A percentile compares a stretch with the other conserved stretches of the same genome.
These are phyloP conservation scores for Senna siamea DNA, from an alignment of 306 rosid genomes.

Conservation along the genomic window DNA sequence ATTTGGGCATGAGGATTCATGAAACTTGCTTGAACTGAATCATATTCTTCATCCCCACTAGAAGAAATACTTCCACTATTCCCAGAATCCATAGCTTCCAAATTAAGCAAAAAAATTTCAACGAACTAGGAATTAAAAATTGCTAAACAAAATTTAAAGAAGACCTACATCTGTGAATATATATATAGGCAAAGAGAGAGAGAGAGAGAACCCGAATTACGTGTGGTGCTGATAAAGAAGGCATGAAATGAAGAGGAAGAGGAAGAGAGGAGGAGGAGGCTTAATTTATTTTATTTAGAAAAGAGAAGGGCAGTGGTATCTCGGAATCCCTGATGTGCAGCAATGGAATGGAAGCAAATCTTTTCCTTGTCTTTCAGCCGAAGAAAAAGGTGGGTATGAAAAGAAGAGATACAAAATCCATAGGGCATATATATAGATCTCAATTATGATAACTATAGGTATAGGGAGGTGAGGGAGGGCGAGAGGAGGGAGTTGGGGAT, in stretches of 20 bases:
- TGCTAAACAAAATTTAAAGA: too few species aligned
- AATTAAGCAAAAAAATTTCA: too few species aligned
- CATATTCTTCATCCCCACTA: conserved; percentile 87
- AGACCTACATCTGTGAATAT: too few species aligned
- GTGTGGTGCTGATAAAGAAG: too few species aligned
- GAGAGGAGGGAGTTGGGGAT: neutral
- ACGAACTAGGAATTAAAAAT: too few species aligned
- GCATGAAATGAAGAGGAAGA: too few species aligned
- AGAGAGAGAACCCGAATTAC: too few species aligned
- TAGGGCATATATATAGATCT: conserved; percentile 51
- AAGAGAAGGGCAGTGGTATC: too few species aligned
- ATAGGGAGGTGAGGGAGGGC: conserved; percentile 43
- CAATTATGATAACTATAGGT: conserved; percentile 38
- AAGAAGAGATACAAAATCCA: conserved; percentile 61
- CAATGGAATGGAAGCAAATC: conserved; percentile 52
- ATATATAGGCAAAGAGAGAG: too few species aligned
- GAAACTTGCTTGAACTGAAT: conserved; percentile 49
- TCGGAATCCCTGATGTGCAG: conserved; percentile 55
- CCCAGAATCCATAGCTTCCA: conserved; percentile 97
- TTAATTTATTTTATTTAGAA: too few species aligned
- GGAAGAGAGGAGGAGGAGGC: too few species aligned
- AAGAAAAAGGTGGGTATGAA: conserved; percentile 51
- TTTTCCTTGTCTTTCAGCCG: conserved; percentile 64
- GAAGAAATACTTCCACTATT: conserved; percentile 89
- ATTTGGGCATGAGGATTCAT: conserved; percentile 45